These are phyloP conservation scores for Medicago arabica DNA, from an alignment of 306 rosid species.

Conservation along the genomic window DNA sequence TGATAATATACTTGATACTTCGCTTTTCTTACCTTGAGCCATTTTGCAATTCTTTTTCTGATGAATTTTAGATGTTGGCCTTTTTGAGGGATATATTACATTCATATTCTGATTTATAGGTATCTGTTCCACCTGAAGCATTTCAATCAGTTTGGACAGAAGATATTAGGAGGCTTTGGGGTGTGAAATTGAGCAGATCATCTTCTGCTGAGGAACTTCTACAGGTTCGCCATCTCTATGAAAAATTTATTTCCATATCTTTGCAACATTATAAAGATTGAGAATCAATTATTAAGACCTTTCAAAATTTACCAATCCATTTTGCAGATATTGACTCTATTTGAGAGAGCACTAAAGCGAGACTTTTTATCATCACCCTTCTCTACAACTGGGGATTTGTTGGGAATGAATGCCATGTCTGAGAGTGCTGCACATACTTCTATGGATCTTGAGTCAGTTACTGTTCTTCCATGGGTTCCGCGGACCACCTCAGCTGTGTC, in stretches of 20 bases:
- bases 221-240: slow-evolving; percentile 57
- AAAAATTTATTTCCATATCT: slow-evolving; percentile 25
- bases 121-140: slow-evolving; percentile 75
- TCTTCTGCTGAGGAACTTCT: slow-evolving; percentile 72
- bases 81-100: slow-evolving; percentile 1
- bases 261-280: slow-evolving; percentile 2
- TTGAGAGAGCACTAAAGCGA: slow-evolving; percentile 72
- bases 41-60: background rate
- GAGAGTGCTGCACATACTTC: slow-evolving; percentile 48
- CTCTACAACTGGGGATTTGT: slow-evolving; percentile 67
- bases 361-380: slow-evolving; percentile 73
- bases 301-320: slow-evolving; percentile 39
- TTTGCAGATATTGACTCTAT: slow-evolving; percentile 71
- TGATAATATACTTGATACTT: slow-evolving; percentile 29
- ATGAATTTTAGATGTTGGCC: slow-evolving; percentile 17
- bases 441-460: slow-evolving; percentile 54
- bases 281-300: slow-evolving; percentile 12
- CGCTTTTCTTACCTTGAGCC: background rate
- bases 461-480: slow-evolving; percentile 93
- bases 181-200: slow-evolving; percentile 69
- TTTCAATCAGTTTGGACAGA: slow-evolving; percentile 75
- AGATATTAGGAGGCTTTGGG: slow-evolving; percentile 72
- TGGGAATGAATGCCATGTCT: slow-evolving; percentile 56
- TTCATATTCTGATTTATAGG: slow-evolving; percentile 57
- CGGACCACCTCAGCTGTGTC: slow-evolving; percentile 81